Conservation (phyloP, 2,329 filamentous ascomycete genomes). For the Fusarium protoensiforme region DNA sequence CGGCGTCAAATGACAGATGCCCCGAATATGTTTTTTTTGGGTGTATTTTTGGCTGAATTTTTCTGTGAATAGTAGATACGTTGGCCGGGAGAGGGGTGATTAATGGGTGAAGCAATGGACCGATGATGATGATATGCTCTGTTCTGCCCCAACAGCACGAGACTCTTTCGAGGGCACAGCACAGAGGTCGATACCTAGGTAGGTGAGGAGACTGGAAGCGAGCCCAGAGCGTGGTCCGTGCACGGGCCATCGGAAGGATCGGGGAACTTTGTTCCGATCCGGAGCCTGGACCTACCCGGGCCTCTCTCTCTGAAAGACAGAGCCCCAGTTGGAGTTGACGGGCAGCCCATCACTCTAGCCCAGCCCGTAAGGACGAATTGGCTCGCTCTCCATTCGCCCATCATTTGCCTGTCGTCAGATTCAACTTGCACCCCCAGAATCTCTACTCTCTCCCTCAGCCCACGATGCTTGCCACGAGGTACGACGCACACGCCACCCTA, state of each 20-base stretch:
- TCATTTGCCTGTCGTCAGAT: constrained; percentile 39
- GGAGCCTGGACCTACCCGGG: background rate
- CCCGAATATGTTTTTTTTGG: background rate
- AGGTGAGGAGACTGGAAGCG: constrained; percentile 21
- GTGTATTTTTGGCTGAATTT: background rate
- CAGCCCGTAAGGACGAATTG: constrained; percentile 41
- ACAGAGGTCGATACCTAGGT: background rate
- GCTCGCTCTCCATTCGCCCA: constrained; percentile 45
- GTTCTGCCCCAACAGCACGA: constrained; percentile 24
- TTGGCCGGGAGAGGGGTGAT: constrained; percentile 1
- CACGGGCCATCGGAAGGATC: constrained; percentile 30
- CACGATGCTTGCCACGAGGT: constrained; percentile 56
- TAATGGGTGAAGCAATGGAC: constrained; percentile 21
- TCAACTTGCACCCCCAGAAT: constrained; percentile 37
- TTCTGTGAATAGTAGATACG: constrained; percentile 5
- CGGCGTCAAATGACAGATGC: background rate
- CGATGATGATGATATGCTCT: constrained; percentile 21
- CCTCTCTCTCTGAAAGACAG: background rate
- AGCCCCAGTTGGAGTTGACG: constrained; percentile 22
- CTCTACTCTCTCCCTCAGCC: constrained; percentile 28
- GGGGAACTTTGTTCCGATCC: constrained; percentile 40
- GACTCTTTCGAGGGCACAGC: constrained; percentile 22
- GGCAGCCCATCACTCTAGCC: constrained; percentile 7
- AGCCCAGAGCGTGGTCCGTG: constrained; percentile 30
- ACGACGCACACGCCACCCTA: constrained; percentile 18